These are phyloP conservation scores for Leavenworthia alabamica DNA, from an alignment of 345 rosid species.

Conservation along the genomic window DNA sequence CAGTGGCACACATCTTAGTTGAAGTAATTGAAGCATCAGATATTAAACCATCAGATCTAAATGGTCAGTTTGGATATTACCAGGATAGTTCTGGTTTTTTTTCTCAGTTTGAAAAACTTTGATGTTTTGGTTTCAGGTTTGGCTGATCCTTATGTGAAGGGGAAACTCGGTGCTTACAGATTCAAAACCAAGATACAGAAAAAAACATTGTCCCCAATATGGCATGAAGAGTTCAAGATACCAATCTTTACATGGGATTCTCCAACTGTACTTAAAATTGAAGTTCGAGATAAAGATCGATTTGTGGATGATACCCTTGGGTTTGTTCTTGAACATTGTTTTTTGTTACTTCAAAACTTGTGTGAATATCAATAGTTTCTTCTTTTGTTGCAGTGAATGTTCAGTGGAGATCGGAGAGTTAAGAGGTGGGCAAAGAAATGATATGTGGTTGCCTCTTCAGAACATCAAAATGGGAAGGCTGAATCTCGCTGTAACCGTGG, in stretches of 20 bases:
- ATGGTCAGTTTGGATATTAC: constrained; percentile 47
- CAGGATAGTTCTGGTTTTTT: neutral
- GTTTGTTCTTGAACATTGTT: constrained; percentile 37
- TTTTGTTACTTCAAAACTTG: neutral
- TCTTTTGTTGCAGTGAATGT: constrained; percentile 44
- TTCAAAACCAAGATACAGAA: constrained; percentile 62
- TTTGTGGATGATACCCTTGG: constrained; percentile 81
- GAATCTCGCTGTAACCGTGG: constrained; percentile 69
- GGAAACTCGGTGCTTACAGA: constrained; percentile 68
- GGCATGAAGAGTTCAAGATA: constrained; percentile 82
- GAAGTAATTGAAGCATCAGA: constrained; percentile 86
- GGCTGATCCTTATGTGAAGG: constrained; percentile 93
- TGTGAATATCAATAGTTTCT: neutral
- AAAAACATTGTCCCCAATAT: constrained; percentile 79
- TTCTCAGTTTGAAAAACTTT: neutral
- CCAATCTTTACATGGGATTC: constrained; percentile 80
- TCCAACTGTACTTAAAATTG: constrained; percentile 49
- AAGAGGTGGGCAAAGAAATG: constrained; percentile 69
- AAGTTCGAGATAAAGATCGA: constrained; percentile 85
- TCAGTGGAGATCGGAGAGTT: constrained; percentile 48
- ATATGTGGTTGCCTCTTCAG: constrained; percentile 86
- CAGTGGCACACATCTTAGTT: constrained; percentile 59
- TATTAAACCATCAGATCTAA: constrained; percentile 74
- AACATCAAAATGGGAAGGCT: constrained; percentile 73
- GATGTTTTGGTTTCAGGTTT: constrained; percentile 51